Percentiles rank a stretch among this genome's conserved stretches.
Evolutionary conservation across 768 basidiomycete species (phyloP).

Genomic region (Leccinum subgranulosum): DNA sequence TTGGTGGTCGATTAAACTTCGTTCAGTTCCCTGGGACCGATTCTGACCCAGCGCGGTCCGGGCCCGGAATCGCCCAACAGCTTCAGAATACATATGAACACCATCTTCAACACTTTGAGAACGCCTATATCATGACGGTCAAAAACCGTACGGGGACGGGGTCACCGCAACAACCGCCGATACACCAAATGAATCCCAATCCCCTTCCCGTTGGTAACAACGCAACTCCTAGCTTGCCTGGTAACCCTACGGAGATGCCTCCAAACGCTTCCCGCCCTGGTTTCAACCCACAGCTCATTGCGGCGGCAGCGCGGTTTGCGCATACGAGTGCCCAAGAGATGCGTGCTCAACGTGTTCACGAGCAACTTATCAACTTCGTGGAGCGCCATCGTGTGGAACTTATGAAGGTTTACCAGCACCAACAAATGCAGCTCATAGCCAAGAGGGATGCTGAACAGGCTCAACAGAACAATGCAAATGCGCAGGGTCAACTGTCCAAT

Average conservation of each 20-base stretch:
- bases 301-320: conserved; percentile 47
- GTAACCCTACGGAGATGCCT: conserved; percentile 20
- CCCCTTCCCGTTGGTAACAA: conserved; percentile 9
- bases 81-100: conserved; percentile 60
- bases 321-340: conserved; percentile 48
- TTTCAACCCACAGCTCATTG: conserved; percentile 36
- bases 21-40: conserved; percentile 62
- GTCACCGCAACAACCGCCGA: conserved; percentile 11
- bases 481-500: conserved; percentile 15
- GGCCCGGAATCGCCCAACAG: conserved; percentile 59
- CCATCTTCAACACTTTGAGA: conserved; percentile 56
- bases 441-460: conserved; percentile 22
- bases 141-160: conserved; percentile 15
- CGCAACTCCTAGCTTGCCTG: conserved; percentile 7
- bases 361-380: conserved; percentile 51
- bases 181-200: conserved; percentile 14
- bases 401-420: conserved; percentile 27
- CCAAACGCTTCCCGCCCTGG: conserved; percentile 8
- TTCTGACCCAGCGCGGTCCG: conserved; percentile 57
- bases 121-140: conserved; percentile 45
- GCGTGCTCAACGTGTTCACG: conserved; percentile 46
- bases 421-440: conserved; percentile 9
- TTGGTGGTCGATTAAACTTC: conserved; percentile 67
- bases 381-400: conserved; percentile 47
- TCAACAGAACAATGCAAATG: conserved; percentile 19